phyloP scores from a whole-genome alignment of 257 asterid species.

The Misopates orontium region DNA sequence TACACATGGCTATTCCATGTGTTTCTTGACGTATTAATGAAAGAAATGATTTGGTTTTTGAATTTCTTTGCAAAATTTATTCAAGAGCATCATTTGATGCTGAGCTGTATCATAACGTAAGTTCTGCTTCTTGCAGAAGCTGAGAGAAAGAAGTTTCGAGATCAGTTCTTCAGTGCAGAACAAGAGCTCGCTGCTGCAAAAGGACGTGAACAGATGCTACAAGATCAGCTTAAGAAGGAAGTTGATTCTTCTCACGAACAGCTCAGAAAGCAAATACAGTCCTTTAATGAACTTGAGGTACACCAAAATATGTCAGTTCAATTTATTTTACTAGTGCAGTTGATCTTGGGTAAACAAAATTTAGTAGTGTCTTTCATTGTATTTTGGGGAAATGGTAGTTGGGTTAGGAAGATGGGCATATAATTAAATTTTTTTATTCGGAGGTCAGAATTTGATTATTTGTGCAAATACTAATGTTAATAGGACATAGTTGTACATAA shows the following conservation, averaged over 20 bases:
- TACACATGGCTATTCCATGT: neutral
- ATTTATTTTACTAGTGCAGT: constrained; percentile 5
- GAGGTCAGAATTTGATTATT: neutral
- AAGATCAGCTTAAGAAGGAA: constrained; percentile 76
- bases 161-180: constrained; percentile 63
- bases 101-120: constrained; percentile 26
- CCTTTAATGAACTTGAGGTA: constrained; percentile 88
- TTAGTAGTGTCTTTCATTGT: neutral
- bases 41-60: constrained; percentile 11
- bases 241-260: constrained; percentile 75
- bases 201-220: constrained; percentile 75
- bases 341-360: neutral
- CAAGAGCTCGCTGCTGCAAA: constrained; percentile 97
- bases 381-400: neutral
- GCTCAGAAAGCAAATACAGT: constrained; percentile 69
- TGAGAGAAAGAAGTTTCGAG: constrained; percentile 71
- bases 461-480: neutral
- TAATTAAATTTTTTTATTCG: neutral
- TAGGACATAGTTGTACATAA: neutral
- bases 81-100: constrained; percentile 29
- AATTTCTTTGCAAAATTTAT: constrained; percentile 18
- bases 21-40: constrained; percentile 12
- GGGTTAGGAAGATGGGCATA: neutral
- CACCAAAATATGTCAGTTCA: constrained; percentile 19
- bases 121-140: constrained; percentile 54